These are phyloP conservation scores for Linnemannia zychae DNA, from an alignment of 192 early-diverging fungal genomes.

Conservation along the genomic window DNA sequence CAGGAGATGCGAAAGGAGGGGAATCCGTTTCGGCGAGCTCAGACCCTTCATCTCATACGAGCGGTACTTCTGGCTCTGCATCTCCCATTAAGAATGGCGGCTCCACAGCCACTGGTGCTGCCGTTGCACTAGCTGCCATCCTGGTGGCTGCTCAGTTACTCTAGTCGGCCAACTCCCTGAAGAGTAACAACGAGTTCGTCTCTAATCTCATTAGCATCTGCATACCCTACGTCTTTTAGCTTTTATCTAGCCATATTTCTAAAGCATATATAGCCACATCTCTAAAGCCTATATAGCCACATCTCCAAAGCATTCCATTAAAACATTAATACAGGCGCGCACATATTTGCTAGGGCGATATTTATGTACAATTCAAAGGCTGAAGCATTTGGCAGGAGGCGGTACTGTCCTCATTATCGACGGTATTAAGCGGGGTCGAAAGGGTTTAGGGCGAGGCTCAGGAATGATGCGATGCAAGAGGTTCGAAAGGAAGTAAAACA, in stretches of 20 bases:
- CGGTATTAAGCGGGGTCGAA: too few relatives aligned
- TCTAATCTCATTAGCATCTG: not conserved
- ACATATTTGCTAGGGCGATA: too few relatives aligned
- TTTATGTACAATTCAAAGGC: too few relatives aligned
- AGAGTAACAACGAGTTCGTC: not conserved
- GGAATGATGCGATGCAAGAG: too few relatives aligned
- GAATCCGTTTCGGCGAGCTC: not conserved
- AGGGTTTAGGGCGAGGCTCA: too few relatives aligned
- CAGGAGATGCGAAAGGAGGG: not conserved
- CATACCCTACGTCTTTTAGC: not conserved
- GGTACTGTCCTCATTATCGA: too few relatives aligned
- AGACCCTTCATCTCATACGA: not conserved
- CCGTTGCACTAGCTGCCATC: slow-evolving; percentile 26
- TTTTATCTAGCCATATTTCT: not conserved
- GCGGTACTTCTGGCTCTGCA: not conserved
- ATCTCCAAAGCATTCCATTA: too few relatives aligned
- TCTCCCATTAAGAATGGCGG: slow-evolving; percentile 11
- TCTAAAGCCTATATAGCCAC: too few relatives aligned
- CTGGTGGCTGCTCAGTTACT: slow-evolving; percentile 48
- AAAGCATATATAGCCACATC: too few relatives aligned
- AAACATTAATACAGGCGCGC: too few relatives aligned
- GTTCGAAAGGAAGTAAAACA: too few relatives aligned
- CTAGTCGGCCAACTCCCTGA: not conserved
- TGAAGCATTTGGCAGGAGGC: too few relatives aligned
- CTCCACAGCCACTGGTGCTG: slow-evolving; percentile 7